Evolutionary conservation across 108 stramenopile genomes (phyloP), one percentile per base, ranked within the genome.

Genomic region (Cylindrotheca fusiformis): DNA sequence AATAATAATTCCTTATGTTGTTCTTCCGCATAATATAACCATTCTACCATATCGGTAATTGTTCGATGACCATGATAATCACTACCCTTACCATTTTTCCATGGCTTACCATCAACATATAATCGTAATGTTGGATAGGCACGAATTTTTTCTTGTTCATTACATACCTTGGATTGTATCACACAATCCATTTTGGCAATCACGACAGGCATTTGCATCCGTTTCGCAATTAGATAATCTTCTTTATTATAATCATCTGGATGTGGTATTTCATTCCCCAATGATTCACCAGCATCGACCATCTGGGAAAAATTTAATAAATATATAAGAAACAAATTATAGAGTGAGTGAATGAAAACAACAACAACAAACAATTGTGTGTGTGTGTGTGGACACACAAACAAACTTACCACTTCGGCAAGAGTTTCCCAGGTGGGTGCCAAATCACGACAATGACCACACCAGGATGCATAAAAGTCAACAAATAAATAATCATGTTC

Each of bases 121-220:
- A 94, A 69, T 29, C 93, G 72, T 32, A 97, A 63, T 6, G 95
- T 94, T 18, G 98, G 98, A 69, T 95, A 98, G 5, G 83, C 94
- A 48, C 79, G 76, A 55, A 98, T 80, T 23, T 70, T 64, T 24
- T 72, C 66, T 12, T 87, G 74, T 48, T 73, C 49, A 1, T 58
- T 23, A 70, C 98, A 99, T n/a, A 97, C 61, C 8, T 86, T 76
- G 0, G 52, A 46, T 57, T 96, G 79, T 28, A 73, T 69, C 14
- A 97, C 97, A 72, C 98, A 99, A 55, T 91, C 81, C 0, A 92
- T 69, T 49, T 93, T 93, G 27, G 74, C 91, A 69, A 93, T 75
- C 50, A 84, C 58, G 17, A 88, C 88, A 0, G 87, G 91, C 47
- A 90, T 4, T 54, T 86, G 79, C 23, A 87, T 70, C 51, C 72